Base-by-base conservation (phyloP, 2,329 filamentous ascomycete species). In the Xylariomycetidae sp. region DNA sequence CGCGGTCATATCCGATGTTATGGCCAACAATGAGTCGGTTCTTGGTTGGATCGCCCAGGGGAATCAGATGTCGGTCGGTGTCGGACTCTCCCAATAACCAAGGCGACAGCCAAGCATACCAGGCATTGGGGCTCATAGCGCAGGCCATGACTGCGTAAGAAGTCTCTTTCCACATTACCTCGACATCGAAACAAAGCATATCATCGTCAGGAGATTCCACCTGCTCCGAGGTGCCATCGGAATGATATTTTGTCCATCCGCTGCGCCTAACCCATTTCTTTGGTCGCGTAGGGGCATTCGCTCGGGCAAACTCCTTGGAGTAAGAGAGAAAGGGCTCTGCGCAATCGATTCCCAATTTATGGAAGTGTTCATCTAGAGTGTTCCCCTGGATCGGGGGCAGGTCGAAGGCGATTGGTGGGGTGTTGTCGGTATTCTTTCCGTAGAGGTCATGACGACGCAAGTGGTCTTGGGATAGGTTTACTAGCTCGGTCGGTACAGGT, bases 101-200 rank as follows among this genome's bases (percentile, higher is more conserved):
- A 0, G 92, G 92, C 10, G 92, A 98, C 33, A 98, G 62, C 92
- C 92, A 98, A 1, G 83, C 87, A 64, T 98, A 98, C 94, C 94
- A 98, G 18, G 88, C 82, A 3, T 80, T 89, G 1, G 87, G 82
- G 47, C 88, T 88, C 13, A 82, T 85, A 11, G 94, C 92, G 56
- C 90, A 97, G 15, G 94, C 92, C 88, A 98, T 97, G 37, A 95
- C 88, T 1, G 94, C 88, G 59, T 88, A 98, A 0, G 85, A 82
- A 45, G 82, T 90, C 54, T 92, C 80, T 57, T 94, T 94, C 76
- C 83, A 98, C 82, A 98, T 82, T 29, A 96, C 89, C 61, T 98
- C 92, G 1, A 89, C 94, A 61, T 98, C 92, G 50, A 98, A 98
- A 23, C 85, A 89, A 34, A 97, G 67, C 71, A 90, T 82, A 4